Base-by-base conservation (phyloP, 139 green algal species). In the Auxenochlorella protothecoides region DNA sequence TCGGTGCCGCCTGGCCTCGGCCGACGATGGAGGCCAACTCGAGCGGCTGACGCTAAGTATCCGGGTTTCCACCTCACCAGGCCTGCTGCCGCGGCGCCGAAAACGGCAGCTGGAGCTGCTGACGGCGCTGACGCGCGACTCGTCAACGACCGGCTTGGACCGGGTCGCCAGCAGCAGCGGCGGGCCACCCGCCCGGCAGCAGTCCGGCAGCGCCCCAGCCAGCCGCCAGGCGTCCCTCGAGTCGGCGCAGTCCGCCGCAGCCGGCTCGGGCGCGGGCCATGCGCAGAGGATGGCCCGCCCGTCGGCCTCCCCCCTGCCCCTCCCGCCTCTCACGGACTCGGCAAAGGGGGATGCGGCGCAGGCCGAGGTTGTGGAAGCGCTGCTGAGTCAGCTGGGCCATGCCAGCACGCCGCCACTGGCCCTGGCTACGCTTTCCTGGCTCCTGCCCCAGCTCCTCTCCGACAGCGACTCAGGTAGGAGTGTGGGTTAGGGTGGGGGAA, bases 401-500 rank as follows among this genome's bases (percentile, higher is more conserved):
- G 67, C 75, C 12, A 61, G 82, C 67, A 68, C 91, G 79, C 86
- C 87, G 3, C 69, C 80, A 5, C 57, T 81, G 5, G 76, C 68
- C 3, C 75, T 92, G 16, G 81, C 72, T 76, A 67, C 81, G 9
- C 52, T 79, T 0, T 80, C 69, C n/a, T 85, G 81, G 76, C 78
- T 90, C 65, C 74, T 92, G 6, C 15, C 72, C 53, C 81, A 87
- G 69, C 78, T 91, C 56, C 75, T 89, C 10, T 68, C 77, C 2
- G 64, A 71, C 54, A 69, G 68, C 52, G 61, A 56, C n/a, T 62
- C 55, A 3, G 53, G 54, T 59, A 64, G 53, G 11, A 5, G 55
- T 53, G 7, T 53, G 54, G 7, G 54, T 63, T 59, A 11, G 27
- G 54, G 68, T 13, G 8, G 57, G 72, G 11, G 5, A 65, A 10